These are phyloP conservation scores for Calonectria leucothoes DNA, from an alignment of 2,329 filamentous ascomycete species.

Conservation along the genomic window DNA sequence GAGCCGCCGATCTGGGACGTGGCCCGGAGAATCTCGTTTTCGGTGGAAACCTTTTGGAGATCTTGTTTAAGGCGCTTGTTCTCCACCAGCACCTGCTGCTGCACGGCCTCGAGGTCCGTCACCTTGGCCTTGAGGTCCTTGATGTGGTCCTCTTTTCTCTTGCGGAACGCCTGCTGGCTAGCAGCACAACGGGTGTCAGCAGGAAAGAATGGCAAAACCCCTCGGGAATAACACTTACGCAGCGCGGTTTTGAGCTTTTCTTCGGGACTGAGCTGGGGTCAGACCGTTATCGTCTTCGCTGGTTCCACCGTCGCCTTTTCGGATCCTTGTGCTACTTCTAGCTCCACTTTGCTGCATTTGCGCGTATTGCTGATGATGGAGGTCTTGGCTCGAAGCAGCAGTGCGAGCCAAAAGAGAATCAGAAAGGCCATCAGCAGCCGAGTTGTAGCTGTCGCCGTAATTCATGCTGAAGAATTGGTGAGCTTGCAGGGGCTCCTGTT, in stretches of 20 bases:
- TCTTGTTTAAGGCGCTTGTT: slow-evolving; percentile 89
- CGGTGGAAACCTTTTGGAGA: slow-evolving; percentile 84
- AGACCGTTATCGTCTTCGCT: slow-evolving; percentile 68
- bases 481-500: not conserved
- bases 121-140: slow-evolving; percentile 93
- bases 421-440: slow-evolving; percentile 14
- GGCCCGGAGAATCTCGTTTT: slow-evolving; percentile 92
- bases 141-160: slow-evolving; percentile 94
- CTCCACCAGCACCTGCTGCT: slow-evolving; percentile 78
- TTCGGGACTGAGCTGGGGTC: slow-evolving; percentile 67
- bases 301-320: slow-evolving; percentile 50
- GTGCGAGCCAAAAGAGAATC: slow-evolving; percentile 56
- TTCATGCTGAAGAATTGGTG: not conserved
- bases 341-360: slow-evolving; percentile 38
- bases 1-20: slow-evolving; percentile 67
- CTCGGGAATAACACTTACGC: slow-evolving; percentile 59
- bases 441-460: not conserved
- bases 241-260: slow-evolving; percentile 71
- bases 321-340: slow-evolving; percentile 26
- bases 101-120: slow-evolving; percentile 78
- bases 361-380: slow-evolving; percentile 36
- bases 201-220: not conserved
- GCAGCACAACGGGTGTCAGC: slow-evolving; percentile 20
- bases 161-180: slow-evolving; percentile 95
- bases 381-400: slow-evolving; percentile 41